Base-by-base conservation (phyloP, 768 basidiomycete species). In the Lanmaoa pseudosensibilis region DNA sequence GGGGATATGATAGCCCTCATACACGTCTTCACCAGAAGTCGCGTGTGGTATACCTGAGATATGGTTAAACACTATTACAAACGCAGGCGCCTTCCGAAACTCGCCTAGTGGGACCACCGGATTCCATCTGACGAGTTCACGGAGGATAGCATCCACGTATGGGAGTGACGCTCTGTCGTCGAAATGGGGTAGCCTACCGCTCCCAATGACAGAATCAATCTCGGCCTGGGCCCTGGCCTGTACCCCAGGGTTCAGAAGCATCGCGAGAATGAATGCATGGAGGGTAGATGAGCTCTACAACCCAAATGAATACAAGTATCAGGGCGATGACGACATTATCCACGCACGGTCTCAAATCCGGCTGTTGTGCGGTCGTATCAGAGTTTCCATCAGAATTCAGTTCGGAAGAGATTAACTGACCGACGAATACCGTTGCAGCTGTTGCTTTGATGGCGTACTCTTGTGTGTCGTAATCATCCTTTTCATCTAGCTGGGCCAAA, bases 121-220 rank as follows among this genome's bases (percentile, higher is more conserved):
- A 37, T 54, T 48, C 70, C 68, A 72, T 46, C 69, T 56, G 23
- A 68, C 34, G 18, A 66, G 46, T 52, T 80, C 79, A 46, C 68
- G 74, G 6, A 74, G 67, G 37, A 78, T 69, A 4, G 77, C 78
- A n/a, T 66, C 69, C 15, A 78, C 67, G 49, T 80, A 80, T 1
- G 78, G 79, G 12, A 80, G 63, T 5, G 58, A 52, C 1, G 53
- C 44, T 41, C 62, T 55, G 46, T 73, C 70, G 5, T 63, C 56
- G 32, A 73, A 70, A 21, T 52, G 16, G 10, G 73, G 70, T 0
- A 74, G 51, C 23, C 61, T 59, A 6, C 45, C 56, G 13, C 4
- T 46, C 5, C 64, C 65, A 4, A 72, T 54, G 7, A 73, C 63
- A 12, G 55, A 52, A 45, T 73, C 73, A 12, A 73, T 62, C 39